phyloP scores from a whole-genome alignment of 257 asterid genomes.

The Solanum chiquidenum region DNA sequence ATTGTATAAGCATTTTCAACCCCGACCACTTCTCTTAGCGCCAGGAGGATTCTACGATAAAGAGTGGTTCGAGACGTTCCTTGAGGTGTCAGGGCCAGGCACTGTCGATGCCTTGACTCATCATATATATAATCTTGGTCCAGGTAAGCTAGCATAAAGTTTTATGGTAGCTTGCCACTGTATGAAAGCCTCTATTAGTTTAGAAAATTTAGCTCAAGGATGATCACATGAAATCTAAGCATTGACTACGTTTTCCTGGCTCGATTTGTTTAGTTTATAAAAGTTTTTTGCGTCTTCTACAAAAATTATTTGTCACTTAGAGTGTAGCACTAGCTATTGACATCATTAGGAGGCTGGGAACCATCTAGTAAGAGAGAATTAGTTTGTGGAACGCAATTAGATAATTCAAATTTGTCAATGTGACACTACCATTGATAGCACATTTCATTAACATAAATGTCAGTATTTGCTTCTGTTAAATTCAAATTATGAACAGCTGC shows the following conservation, averaged over 20 bases:
- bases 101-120: slow-evolving; percentile 7
- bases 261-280: background rate
- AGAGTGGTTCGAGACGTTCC: slow-evolving; percentile 2
- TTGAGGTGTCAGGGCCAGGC: slow-evolving; percentile 1
- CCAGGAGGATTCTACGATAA: slow-evolving; percentile 13
- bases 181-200: background rate
- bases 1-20: background rate
- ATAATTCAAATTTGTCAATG: background rate
- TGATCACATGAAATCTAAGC: background rate
- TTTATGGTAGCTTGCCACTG: background rate
- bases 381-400: background rate
- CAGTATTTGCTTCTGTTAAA: background rate
- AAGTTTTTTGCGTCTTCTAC: background rate
- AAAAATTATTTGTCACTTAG: background rate
- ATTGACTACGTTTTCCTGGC: background rate
- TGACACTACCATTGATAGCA: background rate
- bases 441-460: background rate
- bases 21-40: slow-evolving; percentile 1
- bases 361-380: background rate
- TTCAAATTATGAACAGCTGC: background rate
- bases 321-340: background rate
- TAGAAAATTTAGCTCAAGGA: background rate
- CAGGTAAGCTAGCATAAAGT: slow-evolving; percentile 2
- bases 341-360: background rate
- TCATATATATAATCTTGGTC: slow-evolving; percentile 11